Evolutionary conservation across 164 flowering plant genomes (phyloP).

Genomic region (Aristolochia fimbriata): DNA sequence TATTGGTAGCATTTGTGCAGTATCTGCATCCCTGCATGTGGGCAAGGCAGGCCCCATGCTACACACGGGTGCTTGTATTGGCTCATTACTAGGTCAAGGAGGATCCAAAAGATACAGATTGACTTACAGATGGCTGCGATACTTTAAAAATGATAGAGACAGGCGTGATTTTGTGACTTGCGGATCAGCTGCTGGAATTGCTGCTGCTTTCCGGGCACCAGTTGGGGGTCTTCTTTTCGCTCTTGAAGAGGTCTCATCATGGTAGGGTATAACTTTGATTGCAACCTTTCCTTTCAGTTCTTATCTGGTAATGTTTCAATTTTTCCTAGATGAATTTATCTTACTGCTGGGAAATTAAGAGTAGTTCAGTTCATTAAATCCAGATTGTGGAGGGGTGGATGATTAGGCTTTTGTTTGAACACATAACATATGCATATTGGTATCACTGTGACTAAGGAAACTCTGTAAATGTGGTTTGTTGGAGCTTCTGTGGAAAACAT

Average conservation of each 20-base stretch:
- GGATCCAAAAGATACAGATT: slow-evolving; percentile 64
- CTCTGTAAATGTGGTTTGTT: no score
- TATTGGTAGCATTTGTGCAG: slow-evolving; percentile 69
- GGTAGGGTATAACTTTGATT: slow-evolving; percentile 25
- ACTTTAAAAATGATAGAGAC: slow-evolving; percentile 84
- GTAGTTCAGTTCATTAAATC: background rate
- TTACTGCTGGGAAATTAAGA: background rate
- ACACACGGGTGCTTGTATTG: slow-evolving; percentile 82
- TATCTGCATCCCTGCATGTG: slow-evolving; percentile 63
- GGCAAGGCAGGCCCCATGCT: slow-evolving; percentile 97
- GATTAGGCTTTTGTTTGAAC: no score
- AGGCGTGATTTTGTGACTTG: slow-evolving; percentile 82
- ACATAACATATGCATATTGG: no score
- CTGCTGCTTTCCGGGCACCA: slow-evolving; percentile 94
- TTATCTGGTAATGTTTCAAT: background rate
- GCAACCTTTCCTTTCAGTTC: no score
- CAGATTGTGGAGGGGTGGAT: no score
- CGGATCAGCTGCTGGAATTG: slow-evolving; percentile 92
- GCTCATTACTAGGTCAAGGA: slow-evolving; percentile 72
- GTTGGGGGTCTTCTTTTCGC: slow-evolving; percentile 93
- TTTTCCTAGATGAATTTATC: background rate
- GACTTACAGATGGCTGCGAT: slow-evolving; percentile 79
- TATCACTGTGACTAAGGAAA: no score
- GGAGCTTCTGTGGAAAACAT: no score
- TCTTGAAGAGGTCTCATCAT: slow-evolving; percentile 87